phyloP scores from a whole-genome alignment of 1,284 basidiomycete species.

The Irpex sp. region DNA sequence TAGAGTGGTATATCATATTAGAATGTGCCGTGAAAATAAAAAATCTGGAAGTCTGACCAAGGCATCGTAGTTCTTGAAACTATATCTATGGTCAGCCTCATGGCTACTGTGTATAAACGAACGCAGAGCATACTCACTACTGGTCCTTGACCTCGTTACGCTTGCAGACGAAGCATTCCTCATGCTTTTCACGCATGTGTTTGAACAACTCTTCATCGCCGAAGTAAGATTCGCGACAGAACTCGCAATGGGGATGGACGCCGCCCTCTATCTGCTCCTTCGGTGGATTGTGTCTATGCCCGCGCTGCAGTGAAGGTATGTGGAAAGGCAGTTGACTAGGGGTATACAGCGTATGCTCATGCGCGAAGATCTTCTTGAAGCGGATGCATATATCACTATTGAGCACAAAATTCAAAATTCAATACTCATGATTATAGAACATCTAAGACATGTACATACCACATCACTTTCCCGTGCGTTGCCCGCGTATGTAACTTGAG shows the following conservation, averaged over 20 bases:
- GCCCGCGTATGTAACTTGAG: slow-evolving; percentile 77
- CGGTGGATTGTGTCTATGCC: slow-evolving; percentile 31
- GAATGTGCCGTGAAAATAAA: not conserved
- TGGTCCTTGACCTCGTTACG: slow-evolving; percentile 73
- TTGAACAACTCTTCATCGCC: slow-evolving; percentile 88
- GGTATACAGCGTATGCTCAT: slow-evolving; percentile 89
- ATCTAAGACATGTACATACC: slow-evolving; percentile 62
- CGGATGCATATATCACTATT: slow-evolving; percentile 82
- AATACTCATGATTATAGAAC: not conserved
- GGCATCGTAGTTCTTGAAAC: slow-evolving; percentile 74
- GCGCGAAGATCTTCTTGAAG: slow-evolving; percentile 91
- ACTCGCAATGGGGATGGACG: slow-evolving; percentile 83
- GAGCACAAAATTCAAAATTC: not conserved
- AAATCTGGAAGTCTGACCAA: slow-evolving; percentile 43
- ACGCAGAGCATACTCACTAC: slow-evolving; percentile 59
- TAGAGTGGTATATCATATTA: slow-evolving; percentile 19
- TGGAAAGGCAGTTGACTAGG: slow-evolving; percentile 68
- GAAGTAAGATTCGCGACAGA: slow-evolving; percentile 90
- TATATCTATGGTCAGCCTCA: slow-evolving; percentile 22
- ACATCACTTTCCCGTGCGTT: slow-evolving; percentile 76
- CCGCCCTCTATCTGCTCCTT: slow-evolving; percentile 63
- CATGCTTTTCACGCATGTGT: slow-evolving; percentile 92
- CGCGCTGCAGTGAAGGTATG: slow-evolving; percentile 67
- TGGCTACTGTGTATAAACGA: too few relatives aligned
- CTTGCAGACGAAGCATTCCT: slow-evolving; percentile 96